Conservation (phyloP, 2,329 filamentous ascomycete genomes). For the Trichophyton verrucosum region DNA sequence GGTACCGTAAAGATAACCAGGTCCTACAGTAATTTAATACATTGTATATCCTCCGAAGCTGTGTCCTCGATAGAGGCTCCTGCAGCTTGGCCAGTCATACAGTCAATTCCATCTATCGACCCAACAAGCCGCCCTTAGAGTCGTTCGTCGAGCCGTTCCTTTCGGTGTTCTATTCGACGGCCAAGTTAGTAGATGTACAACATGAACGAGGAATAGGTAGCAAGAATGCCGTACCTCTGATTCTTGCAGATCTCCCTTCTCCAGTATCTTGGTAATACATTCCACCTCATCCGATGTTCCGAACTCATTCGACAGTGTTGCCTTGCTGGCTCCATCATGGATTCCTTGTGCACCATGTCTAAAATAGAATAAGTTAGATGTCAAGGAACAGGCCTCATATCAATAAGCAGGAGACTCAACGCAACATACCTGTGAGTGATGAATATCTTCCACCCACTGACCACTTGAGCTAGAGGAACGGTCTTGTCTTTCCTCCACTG, state of each 20-base stretch:
- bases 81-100: neutral
- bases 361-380: neutral
- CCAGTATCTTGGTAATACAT: constrained; percentile 66
- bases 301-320: constrained; percentile 71
- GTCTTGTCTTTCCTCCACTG: constrained; percentile 74
- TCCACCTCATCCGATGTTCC: constrained; percentile 69
- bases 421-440: constrained; percentile 69
- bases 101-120: constrained; percentile 2
- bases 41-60: neutral
- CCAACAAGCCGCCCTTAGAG: constrained; percentile 15
- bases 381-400: constrained; percentile 3
- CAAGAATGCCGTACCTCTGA: constrained; percentile 34
- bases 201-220: neutral
- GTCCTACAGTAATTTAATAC: neutral
- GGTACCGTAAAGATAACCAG: neutral
- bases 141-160: constrained; percentile 24
- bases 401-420: neutral
- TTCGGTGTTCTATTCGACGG: constrained; percentile 19
- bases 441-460: constrained; percentile 82
- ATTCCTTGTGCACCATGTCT: constrained; percentile 80
- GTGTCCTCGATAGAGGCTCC: neutral
- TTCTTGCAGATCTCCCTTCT: constrained; percentile 59
- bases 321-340: constrained; percentile 62
- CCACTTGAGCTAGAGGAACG: constrained; percentile 69
- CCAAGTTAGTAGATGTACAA: constrained; percentile 9